phyloP scores from a whole-genome alignment of 2,329 filamentous ascomycete species.

The Aspergillus neotritici region DNA sequence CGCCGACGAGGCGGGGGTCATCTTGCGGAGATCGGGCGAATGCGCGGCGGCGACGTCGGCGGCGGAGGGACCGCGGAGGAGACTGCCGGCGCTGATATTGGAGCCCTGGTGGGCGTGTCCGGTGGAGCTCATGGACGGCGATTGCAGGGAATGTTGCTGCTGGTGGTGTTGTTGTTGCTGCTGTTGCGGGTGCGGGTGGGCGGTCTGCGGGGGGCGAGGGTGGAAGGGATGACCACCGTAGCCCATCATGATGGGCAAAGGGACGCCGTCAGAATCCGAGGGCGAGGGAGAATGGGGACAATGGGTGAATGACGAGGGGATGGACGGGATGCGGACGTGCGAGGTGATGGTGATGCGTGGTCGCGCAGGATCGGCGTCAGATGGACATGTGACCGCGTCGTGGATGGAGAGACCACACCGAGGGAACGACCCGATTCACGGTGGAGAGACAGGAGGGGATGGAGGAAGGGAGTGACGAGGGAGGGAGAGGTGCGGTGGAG shows the following conservation, averaged over 20 bases:
- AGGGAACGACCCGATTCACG: no score
- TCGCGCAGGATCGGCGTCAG: no score
- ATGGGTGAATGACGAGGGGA: no score
- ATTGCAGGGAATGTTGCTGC: conserved; percentile 25
- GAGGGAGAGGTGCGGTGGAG: no score
- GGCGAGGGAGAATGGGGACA: no score
- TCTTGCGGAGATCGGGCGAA: conserved; percentile 30
- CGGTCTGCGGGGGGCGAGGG: conserved; percentile 15
- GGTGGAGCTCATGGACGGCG: conserved; percentile 23
- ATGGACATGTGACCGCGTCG: no score
- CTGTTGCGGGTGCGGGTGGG: conserved; percentile 19
- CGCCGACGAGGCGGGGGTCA: conserved; percentile 26
- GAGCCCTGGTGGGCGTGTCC: conserved; percentile 23
- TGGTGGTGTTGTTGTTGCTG: conserved; percentile 20
- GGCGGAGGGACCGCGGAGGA: conserved; percentile 25
- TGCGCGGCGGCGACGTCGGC: conserved; percentile 19
- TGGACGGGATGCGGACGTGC: no score
- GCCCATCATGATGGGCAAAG: conserved; percentile 25
- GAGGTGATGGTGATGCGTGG: no score
- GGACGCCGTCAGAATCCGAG: no score
- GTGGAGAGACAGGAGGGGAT: no score
- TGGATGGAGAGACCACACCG: no score
- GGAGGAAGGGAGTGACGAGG: no score
- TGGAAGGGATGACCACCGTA: conserved; percentile 30
- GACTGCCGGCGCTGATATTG: conserved; percentile 22